Evolutionary conservation across 345 rosid genomes (phyloP).

Genomic region (Bretschneidera sinensis): DNA sequence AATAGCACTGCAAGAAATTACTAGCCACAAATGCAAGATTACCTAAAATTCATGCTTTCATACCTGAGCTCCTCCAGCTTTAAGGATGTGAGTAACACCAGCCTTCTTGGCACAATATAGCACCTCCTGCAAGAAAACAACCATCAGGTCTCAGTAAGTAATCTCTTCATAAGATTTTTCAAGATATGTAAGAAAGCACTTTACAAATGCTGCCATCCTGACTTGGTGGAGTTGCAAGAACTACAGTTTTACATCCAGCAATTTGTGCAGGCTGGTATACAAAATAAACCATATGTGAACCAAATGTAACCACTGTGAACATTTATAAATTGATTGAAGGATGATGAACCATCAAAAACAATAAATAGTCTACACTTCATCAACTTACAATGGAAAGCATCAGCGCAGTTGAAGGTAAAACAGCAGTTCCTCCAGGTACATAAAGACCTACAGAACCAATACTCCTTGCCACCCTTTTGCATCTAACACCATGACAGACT

Average conservation of each 20-base stretch:
- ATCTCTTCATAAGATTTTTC: background rate
- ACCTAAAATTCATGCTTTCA: conserved; percentile 10
- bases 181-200: conserved; percentile 30
- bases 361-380: background rate
- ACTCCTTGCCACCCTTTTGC: conserved; percentile 83
- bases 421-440: conserved; percentile 95
- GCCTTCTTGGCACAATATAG: conserved; percentile 87
- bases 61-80: conserved; percentile 98
- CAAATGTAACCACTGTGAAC: conserved; percentile 2
- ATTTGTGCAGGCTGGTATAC: conserved; percentile 77
- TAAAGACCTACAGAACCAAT: conserved; percentile 91
- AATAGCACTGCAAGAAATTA: background rate
- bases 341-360: conserved; percentile 1
- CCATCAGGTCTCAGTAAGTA: conserved; percentile 1
- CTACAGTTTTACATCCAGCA: conserved; percentile 84
- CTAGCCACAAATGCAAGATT: background rate
- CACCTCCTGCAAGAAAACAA: conserved; percentile 57
- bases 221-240: conserved; percentile 86
- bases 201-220: conserved; percentile 81
- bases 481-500: conserved; percentile 67
- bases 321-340: background rate
- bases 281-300: no score
- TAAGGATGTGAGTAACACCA: conserved; percentile 90
- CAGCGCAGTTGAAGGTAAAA: conserved; percentile 88
- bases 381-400: conserved; percentile 86